Percentiles rank a stretch among this genome's conserved stretches.
Evolutionary conservation across 768 basidiomycete genomes (phyloP).

Genomic region (Lactarius hatsudake): DNA sequence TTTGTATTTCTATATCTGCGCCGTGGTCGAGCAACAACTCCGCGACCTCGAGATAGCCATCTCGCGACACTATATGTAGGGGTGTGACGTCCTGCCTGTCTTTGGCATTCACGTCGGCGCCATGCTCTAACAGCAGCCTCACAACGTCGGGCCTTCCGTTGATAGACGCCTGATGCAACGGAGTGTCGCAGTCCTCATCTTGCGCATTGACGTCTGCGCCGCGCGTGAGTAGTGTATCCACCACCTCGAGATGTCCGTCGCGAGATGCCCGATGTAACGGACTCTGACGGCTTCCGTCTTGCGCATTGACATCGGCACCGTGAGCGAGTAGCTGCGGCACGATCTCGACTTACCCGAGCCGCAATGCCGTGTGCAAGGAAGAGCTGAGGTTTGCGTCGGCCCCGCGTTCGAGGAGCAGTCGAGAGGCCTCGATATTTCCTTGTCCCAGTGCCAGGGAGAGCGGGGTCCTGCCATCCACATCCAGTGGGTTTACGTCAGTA

Average conservation of each 20-base stretch:
- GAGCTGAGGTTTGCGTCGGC: no score
- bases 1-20: neutral
- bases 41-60: neutral
- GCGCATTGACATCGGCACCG: no score
- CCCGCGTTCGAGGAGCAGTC: no score
- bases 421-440: no score
- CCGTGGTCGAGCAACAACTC: neutral
- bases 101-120: neutral
- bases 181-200: neutral
- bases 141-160: neutral
- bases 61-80: neutral
- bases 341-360: neutral
- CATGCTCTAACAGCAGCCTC: neutral
- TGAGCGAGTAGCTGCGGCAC: no score
- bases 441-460: no score
- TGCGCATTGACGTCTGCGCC: conserved; percentile 1
- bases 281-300: neutral
- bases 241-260: neutral
- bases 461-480: neutral
- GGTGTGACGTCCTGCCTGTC: neutral
- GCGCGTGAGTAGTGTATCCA: neutral
- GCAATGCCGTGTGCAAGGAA: no score
- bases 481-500: neutral
- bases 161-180: neutral
- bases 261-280: conserved; percentile 5